Evolutionary conservation across 768 basidiomycete genomes (phyloP), one percentile per base, ranked within the genome.

Genomic region (Tulasnella sp.): DNA sequence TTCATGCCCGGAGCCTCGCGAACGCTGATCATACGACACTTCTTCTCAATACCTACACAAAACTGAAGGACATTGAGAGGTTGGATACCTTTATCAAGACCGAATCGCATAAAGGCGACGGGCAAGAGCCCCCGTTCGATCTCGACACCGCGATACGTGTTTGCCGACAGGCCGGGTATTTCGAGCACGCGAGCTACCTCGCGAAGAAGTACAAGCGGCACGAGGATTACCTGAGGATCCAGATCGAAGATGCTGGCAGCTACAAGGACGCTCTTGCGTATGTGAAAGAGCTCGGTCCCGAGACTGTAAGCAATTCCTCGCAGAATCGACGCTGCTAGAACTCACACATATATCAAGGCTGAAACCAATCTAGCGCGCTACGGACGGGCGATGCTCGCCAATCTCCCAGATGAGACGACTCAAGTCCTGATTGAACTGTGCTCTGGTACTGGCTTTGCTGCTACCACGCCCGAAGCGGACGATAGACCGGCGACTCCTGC

Each of bases 21-120:
- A 98, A 96, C 77, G 88, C 94, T 0, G 95, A 98, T 77, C 96
- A 98, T 77, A 99, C 97, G 0, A 98, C 97, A 0, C 88, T 99
- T 8, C 86, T 99, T 3, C 87, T 99, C 32, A 98, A 98, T 78
- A 95, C 95, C 6, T 98, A 97, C 80, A 97, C 97, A 67, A 98
- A 98, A 78, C 89, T 97, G 26, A 93, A 94, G 74, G 97, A 99
- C 76, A 88, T 94, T 17, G 80, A 87, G 1, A 88, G 94, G 14
- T 86, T 98, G 1, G 94, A 98, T 76, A 87, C 84, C 73, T 99
- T 99, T 80, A 92, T 99, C 81, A 93, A 91, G 79, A 89, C 92
- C 2, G 93, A 94, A 78, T 88, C 91, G 0, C 82, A 84, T 52
- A 82, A 86, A 79, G 1, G 71, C 76, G 19, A 73, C 75, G 3